These are phyloP conservation scores for Chalaropsis thielavioides DNA, from an alignment of 2,329 filamentous ascomycete genomes.

Conservation along the genomic window DNA sequence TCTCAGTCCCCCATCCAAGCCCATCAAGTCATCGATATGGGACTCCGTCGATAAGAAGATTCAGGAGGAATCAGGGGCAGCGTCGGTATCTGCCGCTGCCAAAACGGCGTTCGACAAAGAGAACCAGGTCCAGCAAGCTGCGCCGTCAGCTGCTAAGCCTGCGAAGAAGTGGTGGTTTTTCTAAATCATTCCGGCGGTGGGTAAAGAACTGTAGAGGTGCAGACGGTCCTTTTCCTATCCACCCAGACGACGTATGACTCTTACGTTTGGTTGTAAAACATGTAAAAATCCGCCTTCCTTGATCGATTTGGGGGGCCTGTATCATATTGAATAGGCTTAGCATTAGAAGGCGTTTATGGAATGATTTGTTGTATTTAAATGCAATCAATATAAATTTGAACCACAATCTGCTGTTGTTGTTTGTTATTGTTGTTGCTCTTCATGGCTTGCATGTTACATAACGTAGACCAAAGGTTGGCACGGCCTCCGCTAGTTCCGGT, in stretches of 20 bases:
- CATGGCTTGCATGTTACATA: background rate
- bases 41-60: conserved; percentile 19
- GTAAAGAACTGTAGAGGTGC: background rate
- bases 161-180: conserved; percentile 19
- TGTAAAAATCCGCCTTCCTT: background rate
- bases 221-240: background rate
- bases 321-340: conserved; percentile 22
- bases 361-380: conserved; percentile 22
- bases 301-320: conserved; percentile 19
- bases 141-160: conserved; percentile 19
- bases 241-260: background rate
- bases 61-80: conserved; percentile 9
- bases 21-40: conserved; percentile 20
- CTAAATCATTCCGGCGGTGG: background rate
- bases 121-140: background rate
- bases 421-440: background rate
- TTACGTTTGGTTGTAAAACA: background rate
- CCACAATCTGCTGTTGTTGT: background rate
- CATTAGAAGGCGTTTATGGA: conserved; percentile 33
- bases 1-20: conserved; percentile 32
- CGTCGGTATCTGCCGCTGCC: background rate
- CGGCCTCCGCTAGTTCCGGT: background rate
- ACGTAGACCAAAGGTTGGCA: background rate
- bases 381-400: background rate
- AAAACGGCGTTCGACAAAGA: conserved; percentile 8